Conservation (phyloP, 495 filamentous ascomycete genomes). For the Aspergillus conjunctus region DNA sequence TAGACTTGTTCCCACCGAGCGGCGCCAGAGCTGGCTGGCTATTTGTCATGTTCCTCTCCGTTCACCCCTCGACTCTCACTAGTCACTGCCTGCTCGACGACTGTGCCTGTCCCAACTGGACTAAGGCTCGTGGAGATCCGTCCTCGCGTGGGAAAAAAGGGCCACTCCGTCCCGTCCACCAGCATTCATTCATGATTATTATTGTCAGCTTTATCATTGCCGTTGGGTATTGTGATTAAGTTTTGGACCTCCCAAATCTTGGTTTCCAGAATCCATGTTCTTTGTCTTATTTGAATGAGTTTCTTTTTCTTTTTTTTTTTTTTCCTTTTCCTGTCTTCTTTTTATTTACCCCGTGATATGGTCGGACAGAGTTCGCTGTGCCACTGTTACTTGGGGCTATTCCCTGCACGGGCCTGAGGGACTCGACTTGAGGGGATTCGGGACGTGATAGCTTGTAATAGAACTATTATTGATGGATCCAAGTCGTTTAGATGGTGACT, state of each 20-base stretch:
- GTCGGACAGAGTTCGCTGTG: not conserved
- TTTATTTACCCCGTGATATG: not conserved
- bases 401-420: not conserved
- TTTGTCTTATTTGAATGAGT: not conserved
- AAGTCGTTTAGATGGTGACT: too few relatives aligned
- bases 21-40: not conserved
- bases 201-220: not conserved
- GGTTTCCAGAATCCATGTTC: not conserved
- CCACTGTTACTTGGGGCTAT: not conserved
- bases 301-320: too few relatives aligned
- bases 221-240: not conserved
- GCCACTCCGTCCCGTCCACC: conserved; percentile 17
- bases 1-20: not conserved
- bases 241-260: not conserved
- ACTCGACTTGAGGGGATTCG: not conserved
- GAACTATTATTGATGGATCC: too few relatives aligned
- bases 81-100: too few relatives aligned
- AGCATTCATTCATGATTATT: not conserved
- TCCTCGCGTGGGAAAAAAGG: conserved; percentile 24
- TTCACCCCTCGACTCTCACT: not conserved
- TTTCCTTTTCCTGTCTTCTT: not conserved
- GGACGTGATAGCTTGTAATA: not conserved
- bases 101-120: too few relatives aligned
- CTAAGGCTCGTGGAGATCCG: conserved; percentile 20
- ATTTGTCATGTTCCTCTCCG: conserved; percentile 9